Percentiles rank a stretch among this genome's conserved stretches.
These are phyloP conservation scores for Alternaria sp. DNA, from an alignment of 2,329 filamentous ascomycete species.

Conservation along the genomic window DNA sequence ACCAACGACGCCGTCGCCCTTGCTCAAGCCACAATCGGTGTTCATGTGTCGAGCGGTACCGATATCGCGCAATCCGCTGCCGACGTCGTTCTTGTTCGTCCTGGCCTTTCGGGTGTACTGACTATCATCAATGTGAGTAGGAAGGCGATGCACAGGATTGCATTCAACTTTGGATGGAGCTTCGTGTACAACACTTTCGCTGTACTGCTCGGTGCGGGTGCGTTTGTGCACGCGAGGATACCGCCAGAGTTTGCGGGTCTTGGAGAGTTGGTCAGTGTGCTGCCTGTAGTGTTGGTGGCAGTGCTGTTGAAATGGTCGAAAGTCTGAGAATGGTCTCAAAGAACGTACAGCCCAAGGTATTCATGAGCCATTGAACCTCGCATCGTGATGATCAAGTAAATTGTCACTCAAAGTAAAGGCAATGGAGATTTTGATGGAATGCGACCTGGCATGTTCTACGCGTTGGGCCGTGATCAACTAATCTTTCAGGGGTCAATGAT, in stretches of 20 bases:
- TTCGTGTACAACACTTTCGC: slow-evolving; percentile 76
- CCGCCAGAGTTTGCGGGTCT: slow-evolving; percentile 73
- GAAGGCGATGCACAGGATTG: slow-evolving; percentile 53
- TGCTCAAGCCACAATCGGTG: slow-evolving; percentile 72
- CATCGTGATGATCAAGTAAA: background rate
- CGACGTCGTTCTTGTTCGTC: slow-evolving; percentile 72
- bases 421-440: background rate
- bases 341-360: background rate
- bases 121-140: slow-evolving; percentile 63
- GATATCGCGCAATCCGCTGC: slow-evolving; percentile 73
- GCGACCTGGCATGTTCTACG: too few species aligned
- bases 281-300: slow-evolving; percentile 71
- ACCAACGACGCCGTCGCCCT: slow-evolving; percentile 82
- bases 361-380: background rate
- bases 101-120: slow-evolving; percentile 58
- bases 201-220: slow-evolving; percentile 69
- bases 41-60: slow-evolving; percentile 67
- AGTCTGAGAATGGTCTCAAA: slow-evolving; percentile 14
- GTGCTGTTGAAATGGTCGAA: slow-evolving; percentile 55
- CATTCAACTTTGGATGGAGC: slow-evolving; percentile 76
- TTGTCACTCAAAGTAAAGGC: background rate
- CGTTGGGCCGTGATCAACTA: too few species aligned
- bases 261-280: slow-evolving; percentile 76
- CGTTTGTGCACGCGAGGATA: slow-evolving; percentile 63
- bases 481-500: too few species aligned